A percentile compares a stretch with the other conserved stretches of the same genome.
These are phyloP conservation scores for Trichosanthes truncata DNA, from an alignment of 306 rosid species.

Conservation along the genomic window DNA sequence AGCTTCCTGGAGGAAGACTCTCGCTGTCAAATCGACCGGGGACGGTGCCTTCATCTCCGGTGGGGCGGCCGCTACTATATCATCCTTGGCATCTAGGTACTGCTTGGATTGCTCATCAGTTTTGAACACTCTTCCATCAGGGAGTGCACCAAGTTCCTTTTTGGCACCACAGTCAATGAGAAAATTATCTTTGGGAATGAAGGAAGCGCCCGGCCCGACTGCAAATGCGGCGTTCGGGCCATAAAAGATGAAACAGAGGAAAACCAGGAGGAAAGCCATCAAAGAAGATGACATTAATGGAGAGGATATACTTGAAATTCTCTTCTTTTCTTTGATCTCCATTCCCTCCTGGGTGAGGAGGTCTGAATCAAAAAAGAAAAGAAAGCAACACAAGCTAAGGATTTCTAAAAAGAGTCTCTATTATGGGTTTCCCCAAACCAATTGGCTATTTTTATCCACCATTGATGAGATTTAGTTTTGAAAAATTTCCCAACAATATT, in stretches of 20 bases:
- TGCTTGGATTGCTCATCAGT: conserved; percentile 47
- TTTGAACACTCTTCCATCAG: conserved; percentile 73
- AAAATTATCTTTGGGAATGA: conserved; percentile 53
- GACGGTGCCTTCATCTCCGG: conserved; percentile 19
- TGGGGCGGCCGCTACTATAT: conserved; percentile 24
- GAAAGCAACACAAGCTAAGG: conserved; percentile 11
- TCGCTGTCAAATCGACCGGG: conserved; percentile 39
- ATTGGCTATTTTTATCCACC: conserved; percentile 9
- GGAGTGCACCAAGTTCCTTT: conserved; percentile 18
- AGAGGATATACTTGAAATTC: not conserved
- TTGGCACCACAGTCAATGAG: conserved; percentile 75
- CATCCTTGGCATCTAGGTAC: conserved; percentile 42
- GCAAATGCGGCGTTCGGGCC: not conserved
- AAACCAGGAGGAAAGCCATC: conserved; percentile 67
- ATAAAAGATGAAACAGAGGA: conserved; percentile 21
- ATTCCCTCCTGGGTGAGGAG: conserved; percentile 71
- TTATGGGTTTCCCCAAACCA: not conserved
- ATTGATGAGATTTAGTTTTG: not conserved
- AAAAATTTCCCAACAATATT: not conserved
- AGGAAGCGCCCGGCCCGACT: conserved; percentile 14
- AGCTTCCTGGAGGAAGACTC: conserved; percentile 58
- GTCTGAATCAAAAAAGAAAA: conserved; percentile 28
- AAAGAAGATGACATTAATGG: conserved; percentile 16
- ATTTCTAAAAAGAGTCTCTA: conserved; percentile 9
- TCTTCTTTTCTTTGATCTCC: conserved; percentile 27